These are phyloP conservation scores for Xylariales sp. DNA, from an alignment of 2,329 filamentous ascomycete species.

Conservation along the genomic window DNA sequence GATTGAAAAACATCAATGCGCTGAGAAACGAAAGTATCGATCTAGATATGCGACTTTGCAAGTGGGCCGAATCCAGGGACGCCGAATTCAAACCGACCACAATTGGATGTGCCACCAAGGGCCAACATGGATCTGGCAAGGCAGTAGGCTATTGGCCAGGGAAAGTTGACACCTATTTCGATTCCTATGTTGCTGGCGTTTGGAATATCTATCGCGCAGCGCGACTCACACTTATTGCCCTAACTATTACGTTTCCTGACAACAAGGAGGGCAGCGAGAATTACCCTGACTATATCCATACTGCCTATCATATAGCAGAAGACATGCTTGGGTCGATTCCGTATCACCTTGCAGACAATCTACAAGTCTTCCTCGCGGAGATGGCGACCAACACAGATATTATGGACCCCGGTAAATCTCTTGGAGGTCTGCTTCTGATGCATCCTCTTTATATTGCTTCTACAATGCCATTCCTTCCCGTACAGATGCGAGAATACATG, in stretches of 20 bases:
- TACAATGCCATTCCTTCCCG: slow-evolving; percentile 12
- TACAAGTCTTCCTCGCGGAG: slow-evolving; percentile 14
- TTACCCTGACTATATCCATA: background rate
- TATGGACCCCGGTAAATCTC: slow-evolving; percentile 12
- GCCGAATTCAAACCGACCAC: slow-evolving; percentile 12
- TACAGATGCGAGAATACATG: slow-evolving; percentile 12
- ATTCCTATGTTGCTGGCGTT: slow-evolving; percentile 12
- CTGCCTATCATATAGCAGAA: slow-evolving; percentile 8
- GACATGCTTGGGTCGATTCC: slow-evolving; percentile 18
- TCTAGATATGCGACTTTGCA: background rate
- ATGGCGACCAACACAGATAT: background rate
- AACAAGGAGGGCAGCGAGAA: background rate
- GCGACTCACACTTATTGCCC: slow-evolving; percentile 5
- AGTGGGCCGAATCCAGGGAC: slow-evolving; percentile 13
- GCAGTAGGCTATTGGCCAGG: slow-evolving; percentile 12
- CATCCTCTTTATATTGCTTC: slow-evolving; percentile 15
- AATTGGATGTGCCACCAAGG: slow-evolving; percentile 1
- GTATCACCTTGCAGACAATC: slow-evolving; percentile 17
- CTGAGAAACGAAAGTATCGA: background rate
- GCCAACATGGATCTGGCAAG: background rate
- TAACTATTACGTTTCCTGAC: background rate
- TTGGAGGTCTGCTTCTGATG: slow-evolving; percentile 23
- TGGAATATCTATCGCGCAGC: slow-evolving; percentile 13
- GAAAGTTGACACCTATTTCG: slow-evolving; percentile 13
- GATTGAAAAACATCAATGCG: background rate